phyloP scores from a whole-genome alignment of 192 early-diverging fungal species.

The Linderina pennispora region DNA sequence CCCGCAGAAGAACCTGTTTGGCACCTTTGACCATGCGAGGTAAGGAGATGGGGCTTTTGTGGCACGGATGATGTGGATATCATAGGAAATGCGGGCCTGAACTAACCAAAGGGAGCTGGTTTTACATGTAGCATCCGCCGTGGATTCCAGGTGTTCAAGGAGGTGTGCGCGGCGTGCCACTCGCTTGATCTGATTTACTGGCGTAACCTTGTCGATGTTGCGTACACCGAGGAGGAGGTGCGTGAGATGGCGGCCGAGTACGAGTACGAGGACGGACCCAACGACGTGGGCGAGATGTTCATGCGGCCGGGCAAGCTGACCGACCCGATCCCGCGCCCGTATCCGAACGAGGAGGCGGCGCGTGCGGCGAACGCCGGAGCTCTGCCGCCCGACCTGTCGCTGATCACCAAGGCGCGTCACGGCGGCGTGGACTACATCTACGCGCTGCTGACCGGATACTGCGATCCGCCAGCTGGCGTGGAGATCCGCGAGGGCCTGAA shows the following conservation, averaged over 20 bases:
- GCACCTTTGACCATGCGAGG: constrained; percentile 86
- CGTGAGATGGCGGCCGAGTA: constrained; percentile 91
- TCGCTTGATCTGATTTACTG: constrained; percentile 89
- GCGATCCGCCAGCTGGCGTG: constrained; percentile 91
- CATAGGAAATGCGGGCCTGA: too few species aligned
- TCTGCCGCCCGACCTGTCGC: constrained; percentile 89
- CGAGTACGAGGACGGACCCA: constrained; percentile 88
- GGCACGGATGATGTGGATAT: too few species aligned
- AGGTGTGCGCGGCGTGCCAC: constrained; percentile 97
- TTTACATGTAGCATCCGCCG: constrained; percentile 80
- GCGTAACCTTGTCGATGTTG: constrained; percentile 94
- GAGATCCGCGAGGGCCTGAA: constrained; percentile 90
- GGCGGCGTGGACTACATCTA: constrained; percentile 95
- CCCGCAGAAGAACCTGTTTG: constrained; percentile 73
- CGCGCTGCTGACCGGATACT: constrained; percentile 90
- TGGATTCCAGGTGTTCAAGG: constrained; percentile 98
- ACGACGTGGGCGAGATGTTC: constrained; percentile 91
- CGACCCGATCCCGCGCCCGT: constrained; percentile 84
- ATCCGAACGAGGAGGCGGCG: constrained; percentile 95
- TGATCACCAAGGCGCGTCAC: constrained; percentile 92
- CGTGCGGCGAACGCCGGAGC: constrained; percentile 95
- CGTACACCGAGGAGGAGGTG: constrained; percentile 86
- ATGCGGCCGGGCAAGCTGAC: constrained; percentile 89
- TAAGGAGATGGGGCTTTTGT: too few species aligned
- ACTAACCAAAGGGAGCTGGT: too few species aligned